Evolutionary conservation across 805 yeast species (phyloP).

Genomic region (Candida methanosorbosa): DNA sequence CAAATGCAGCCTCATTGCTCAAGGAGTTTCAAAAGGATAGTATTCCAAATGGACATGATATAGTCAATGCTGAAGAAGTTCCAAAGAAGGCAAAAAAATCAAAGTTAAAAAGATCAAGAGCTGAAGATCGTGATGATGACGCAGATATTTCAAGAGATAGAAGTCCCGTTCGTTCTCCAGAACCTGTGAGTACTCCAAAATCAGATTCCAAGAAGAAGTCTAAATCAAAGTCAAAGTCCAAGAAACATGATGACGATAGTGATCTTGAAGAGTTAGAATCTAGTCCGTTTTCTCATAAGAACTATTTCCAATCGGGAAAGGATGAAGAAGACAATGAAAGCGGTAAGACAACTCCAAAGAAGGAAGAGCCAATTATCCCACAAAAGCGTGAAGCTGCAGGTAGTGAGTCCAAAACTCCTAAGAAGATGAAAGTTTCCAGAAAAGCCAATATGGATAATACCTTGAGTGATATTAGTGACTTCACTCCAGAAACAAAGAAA

Average conservation of each 20-base stretch:
- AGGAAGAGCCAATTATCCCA: conserved; percentile 8
- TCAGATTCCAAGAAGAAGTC: too few species aligned
- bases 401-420: conserved; percentile 5
- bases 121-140: not conserved
- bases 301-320: not conserved
- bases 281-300: not conserved
- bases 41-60: conserved; percentile 15
- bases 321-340: not conserved
- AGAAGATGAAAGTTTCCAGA: conserved; percentile 9
- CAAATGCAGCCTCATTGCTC: conserved; percentile 35
- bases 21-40: conserved; percentile 16
- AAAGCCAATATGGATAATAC: conserved; percentile 6
- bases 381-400: conserved; percentile 8
- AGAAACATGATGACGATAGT: too few species aligned
- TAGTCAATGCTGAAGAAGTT: conserved; percentile 8
- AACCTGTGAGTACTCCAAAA: too few species aligned
- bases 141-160: not conserved
- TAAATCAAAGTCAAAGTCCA: too few species aligned
- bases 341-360: conserved; percentile 1
- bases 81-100: not conserved
- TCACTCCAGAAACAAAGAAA: not conserved
- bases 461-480: not conserved
- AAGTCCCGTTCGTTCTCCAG: conserved; percentile 1
- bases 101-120: conserved; percentile 1
- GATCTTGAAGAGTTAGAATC: too few species aligned